Base-by-base conservation (phyloP, 192 early-diverging fungal species). In the Paraglomus occultum region DNA sequence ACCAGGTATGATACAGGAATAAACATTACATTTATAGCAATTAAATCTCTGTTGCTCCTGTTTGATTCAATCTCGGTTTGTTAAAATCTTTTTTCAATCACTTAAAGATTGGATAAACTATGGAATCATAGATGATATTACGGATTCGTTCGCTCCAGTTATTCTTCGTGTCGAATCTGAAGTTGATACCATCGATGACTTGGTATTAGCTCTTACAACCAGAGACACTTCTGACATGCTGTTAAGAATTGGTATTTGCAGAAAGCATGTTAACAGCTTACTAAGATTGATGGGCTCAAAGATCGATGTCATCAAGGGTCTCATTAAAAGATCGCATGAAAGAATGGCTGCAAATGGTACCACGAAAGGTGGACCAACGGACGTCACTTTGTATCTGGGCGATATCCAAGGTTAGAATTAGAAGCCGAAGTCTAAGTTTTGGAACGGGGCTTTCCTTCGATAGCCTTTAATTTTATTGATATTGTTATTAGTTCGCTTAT, bases 91-190 rank as follows among this genome's bases (percentile, higher is more conserved):
- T 51, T 51, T 51, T 1, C 3, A 1, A 17, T 51, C 51, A 51
- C 51, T 14, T 9, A 1, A 54, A 79, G 81, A 81, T 20, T 86
- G 83, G 83, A 77, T 84, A 51, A 79, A 79, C 17, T 84, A 84
- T 67, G 92, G 89, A 0, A 73, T 94, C 12, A 90, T 94, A 55
- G 92, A 94, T 71, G 87, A 89, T 64, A 85, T 94, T 17, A 89
- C 88, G 2, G 92, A 94, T 67, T 77, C 81, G 0, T 92, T 93
- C 74, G 87, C 89, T 51, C 91, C 92, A 12, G 59, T 90, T 38
- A 81, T 94, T 64, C 72, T 76, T n/a, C 79, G 85, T 59, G 83
- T 93, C n/a, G 91, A 94, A 70, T 67, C 88, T 11, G 92, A 94
- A 71, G 89, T 90, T 1, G 87, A 90, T 64, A 81, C 87, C 20